These are phyloP conservation scores for Rachicladosporium sp. DNA, from an alignment of 2,329 filamentous ascomycete genomes.

Conservation along the genomic window DNA sequence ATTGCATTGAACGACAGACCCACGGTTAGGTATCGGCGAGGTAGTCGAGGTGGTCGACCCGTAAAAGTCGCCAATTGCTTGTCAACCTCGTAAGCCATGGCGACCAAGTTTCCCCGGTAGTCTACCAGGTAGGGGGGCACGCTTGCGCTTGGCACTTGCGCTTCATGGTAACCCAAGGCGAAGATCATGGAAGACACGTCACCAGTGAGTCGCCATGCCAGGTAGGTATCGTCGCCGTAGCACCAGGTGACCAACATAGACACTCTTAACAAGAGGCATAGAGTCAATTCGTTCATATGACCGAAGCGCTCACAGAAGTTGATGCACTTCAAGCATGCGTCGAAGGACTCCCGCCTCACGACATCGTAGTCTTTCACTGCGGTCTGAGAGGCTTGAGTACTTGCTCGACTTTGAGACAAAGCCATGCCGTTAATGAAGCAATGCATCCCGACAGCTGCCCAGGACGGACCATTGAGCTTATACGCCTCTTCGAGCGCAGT, in stretches of 20 bases:
- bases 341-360: not conserved
- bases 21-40: not conserved
- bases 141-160: not conserved
- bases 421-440: not conserved
- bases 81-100: conserved; percentile 3
- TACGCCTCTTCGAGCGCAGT: not conserved
- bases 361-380: too few relatives aligned
- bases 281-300: conserved; percentile 5
- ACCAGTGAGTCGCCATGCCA: conserved; percentile 4
- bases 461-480: not conserved
- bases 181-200: conserved; percentile 1
- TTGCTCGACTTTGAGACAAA: not conserved
- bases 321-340: conserved; percentile 1
- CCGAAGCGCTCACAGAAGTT: conserved; percentile 1
- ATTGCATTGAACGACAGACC: conserved; percentile 3
- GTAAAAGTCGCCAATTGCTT: conserved; percentile 3
- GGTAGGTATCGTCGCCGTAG: conserved; percentile 6
- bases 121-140: conserved; percentile 3
- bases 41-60: conserved; percentile 5
- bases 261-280: not conserved
- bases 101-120: conserved; percentile 2
- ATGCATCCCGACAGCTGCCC: conserved; percentile 1
- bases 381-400: too few relatives aligned
- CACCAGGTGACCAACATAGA: conserved; percentile 5
- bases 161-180: conserved; percentile 5